These are phyloP conservation scores for Trypanosoma scelopori DNA, from an alignment of 208 protist species.

Conservation along the genomic window DNA sequence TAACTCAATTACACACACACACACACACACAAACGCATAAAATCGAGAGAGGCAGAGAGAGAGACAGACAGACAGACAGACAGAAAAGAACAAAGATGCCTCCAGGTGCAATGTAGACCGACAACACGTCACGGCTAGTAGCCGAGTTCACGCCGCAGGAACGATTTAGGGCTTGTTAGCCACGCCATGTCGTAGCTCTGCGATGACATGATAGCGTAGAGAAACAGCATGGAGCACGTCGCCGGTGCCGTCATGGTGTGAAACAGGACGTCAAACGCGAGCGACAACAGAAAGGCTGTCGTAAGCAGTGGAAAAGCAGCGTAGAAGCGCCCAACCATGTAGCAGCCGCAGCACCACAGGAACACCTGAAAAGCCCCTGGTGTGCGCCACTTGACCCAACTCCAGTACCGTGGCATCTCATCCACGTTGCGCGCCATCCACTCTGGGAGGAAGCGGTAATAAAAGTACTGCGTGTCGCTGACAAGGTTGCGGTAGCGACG, in stretches of 20 bases:
- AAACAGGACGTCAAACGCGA: conserved; percentile 68
- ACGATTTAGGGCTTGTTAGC: conserved; percentile 87
- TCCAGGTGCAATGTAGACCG: no score
- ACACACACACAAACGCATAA: neutral
- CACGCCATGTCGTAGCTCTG: conserved; percentile 87
- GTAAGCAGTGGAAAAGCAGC: conserved; percentile 68
- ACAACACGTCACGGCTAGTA: conserved; percentile 73
- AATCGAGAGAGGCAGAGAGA: no score
- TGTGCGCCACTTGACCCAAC: conserved; percentile 83
- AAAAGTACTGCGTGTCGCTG: conserved; percentile 84
- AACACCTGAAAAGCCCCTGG: conserved; percentile 69
- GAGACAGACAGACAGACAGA: conserved; percentile 4
- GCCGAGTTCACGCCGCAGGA: conserved; percentile 76
- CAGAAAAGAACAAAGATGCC: neutral
- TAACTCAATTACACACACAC: neutral
- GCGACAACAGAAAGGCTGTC: conserved; percentile 56
- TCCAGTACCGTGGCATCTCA: conserved; percentile 92
- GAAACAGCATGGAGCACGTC: conserved; percentile 78
- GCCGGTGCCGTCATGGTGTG: conserved; percentile 89
- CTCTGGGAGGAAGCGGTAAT: conserved; percentile 87
- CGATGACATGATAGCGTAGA: conserved; percentile 81
- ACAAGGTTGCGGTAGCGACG: conserved; percentile 86
- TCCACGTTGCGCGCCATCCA: conserved; percentile 92
- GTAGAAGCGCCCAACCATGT: conserved; percentile 80
- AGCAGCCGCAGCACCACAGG: conserved; percentile 57